These are phyloP conservation scores for Lonicera japonica DNA, from an alignment of 129 eudicot species.

Conservation along the genomic window DNA sequence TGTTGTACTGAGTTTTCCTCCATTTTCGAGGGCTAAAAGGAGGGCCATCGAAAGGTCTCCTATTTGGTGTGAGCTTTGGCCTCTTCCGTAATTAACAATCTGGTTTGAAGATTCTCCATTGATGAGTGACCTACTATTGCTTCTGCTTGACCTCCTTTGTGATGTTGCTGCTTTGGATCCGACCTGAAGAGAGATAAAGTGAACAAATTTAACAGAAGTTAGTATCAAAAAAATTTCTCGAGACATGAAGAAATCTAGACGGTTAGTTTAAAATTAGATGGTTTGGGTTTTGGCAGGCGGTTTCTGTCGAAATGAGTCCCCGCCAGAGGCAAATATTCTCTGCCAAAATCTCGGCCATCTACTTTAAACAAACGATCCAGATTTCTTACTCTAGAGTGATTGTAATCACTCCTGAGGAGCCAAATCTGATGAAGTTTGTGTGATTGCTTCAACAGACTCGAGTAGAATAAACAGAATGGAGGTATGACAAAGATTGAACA, in stretches of 20 bases:
- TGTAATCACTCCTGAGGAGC: too few relatives aligned
- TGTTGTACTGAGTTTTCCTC: conserved; percentile 36
- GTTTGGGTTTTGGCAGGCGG: too few relatives aligned
- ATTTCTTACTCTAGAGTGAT: too few relatives aligned
- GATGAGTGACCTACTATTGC: conserved; percentile 22
- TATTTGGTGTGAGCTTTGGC: conserved; percentile 29
- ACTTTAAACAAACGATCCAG: too few relatives aligned
- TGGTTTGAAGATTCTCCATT: conserved; percentile 50
- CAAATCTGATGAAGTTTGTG: too few relatives aligned
- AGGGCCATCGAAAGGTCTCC: conserved; percentile 65
- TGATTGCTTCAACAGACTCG: neutral
- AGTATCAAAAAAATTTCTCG: neutral
- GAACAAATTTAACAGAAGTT: neutral
- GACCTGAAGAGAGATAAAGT: conserved; percentile 30
- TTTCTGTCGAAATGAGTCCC: too few relatives aligned
- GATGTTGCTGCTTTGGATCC: conserved; percentile 35
- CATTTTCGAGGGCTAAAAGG: conserved; percentile 55
- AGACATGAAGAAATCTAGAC: too few relatives aligned
- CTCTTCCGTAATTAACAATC: conserved; percentile 51
- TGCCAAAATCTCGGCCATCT: too few relatives aligned
- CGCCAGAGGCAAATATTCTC: too few relatives aligned
- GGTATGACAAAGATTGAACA: conserved; percentile 15
- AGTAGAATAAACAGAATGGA: neutral
- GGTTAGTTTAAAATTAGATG: too few relatives aligned
- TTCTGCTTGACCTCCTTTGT: conserved; percentile 11